Evolutionary conservation across 2,329 filamentous ascomycete species (phyloP).

Genomic region (Pezicula radicicola): DNA sequence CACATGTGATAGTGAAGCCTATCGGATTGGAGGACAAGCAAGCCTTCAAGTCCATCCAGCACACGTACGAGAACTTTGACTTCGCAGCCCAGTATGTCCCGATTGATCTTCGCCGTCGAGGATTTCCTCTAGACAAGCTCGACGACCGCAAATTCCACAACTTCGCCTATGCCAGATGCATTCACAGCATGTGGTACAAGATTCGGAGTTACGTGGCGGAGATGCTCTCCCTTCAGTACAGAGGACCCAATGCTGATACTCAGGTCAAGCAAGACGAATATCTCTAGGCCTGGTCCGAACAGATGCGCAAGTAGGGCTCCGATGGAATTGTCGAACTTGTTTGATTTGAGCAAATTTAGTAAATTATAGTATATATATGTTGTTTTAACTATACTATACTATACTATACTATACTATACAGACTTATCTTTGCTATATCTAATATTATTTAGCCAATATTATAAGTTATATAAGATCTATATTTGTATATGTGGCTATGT

Average conservation of each 20-base stretch:
- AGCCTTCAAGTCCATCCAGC: constrained; percentile 33
- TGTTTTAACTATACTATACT: too few species aligned
- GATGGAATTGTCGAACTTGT: too few species aligned
- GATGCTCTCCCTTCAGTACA: constrained; percentile 34
- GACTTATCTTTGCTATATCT: too few species aligned
- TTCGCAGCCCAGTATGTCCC: constrained; percentile 38
- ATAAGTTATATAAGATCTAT: too few species aligned
- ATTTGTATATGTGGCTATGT: too few species aligned
- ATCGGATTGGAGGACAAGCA: constrained; percentile 37
- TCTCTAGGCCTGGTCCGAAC: too few species aligned
- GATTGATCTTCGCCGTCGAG: constrained; percentile 39
- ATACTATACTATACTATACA: too few species aligned
- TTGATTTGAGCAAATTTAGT: too few species aligned
- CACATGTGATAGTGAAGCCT: constrained; percentile 39
- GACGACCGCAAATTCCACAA: constrained; percentile 39
- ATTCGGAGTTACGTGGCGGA: constrained; percentile 39
- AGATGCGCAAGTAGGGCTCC: too few species aligned
- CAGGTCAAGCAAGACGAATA: too few species aligned
- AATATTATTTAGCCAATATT: too few species aligned
- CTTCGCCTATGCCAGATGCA: constrained; percentile 46
- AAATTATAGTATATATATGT: too few species aligned
- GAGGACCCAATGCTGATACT: constrained; percentile 29
- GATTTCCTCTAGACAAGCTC: constrained; percentile 36
- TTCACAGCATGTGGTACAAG: constrained; percentile 40
- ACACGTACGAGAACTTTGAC: constrained; percentile 41